These are phyloP conservation scores for Hymenoscyphus fructigenus DNA, from an alignment of 2,329 filamentous ascomycete genomes.

Conservation along the genomic window DNA sequence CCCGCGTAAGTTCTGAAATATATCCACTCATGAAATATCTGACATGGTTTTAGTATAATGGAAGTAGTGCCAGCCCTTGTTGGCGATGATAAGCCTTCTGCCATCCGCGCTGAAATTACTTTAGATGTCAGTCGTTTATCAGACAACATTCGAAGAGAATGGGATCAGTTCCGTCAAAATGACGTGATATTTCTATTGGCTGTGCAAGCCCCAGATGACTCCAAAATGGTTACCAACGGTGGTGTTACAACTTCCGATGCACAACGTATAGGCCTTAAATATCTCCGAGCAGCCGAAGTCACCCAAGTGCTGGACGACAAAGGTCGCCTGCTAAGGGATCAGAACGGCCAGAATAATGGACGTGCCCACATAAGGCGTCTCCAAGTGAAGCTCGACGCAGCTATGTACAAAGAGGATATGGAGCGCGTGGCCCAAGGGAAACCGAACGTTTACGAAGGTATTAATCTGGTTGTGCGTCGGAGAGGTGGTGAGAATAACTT, in stretches of 20 bases:
- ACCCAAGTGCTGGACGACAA: conserved; percentile 85
- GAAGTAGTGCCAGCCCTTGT: conserved; percentile 83
- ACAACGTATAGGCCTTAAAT: conserved; percentile 65
- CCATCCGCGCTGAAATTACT: conserved; percentile 81
- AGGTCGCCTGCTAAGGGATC: conserved; percentile 69
- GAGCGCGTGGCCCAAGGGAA: conserved; percentile 65
- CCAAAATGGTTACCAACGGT: conserved; percentile 55
- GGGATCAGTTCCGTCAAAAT: conserved; percentile 82
- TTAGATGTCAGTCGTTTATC: conserved; percentile 80
- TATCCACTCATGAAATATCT: conserved; percentile 23
- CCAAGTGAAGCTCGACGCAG: conserved; percentile 77
- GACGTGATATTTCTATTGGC: conserved; percentile 88
- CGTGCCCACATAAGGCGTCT: conserved; percentile 66
- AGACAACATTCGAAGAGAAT: conserved; percentile 75
- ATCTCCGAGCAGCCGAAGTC: conserved; percentile 80
- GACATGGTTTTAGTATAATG: conserved; percentile 55
- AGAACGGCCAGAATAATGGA: conserved; percentile 58
- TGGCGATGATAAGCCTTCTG: conserved; percentile 77
- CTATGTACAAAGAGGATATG: conserved; percentile 74
- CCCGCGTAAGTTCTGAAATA: conserved; percentile 51
- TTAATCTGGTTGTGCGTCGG: conserved; percentile 84
- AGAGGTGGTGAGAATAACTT: conserved; percentile 95
- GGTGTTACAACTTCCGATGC: conserved; percentile 47
- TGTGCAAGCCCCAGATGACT: conserved; percentile 60
- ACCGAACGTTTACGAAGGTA: conserved; percentile 73